phyloP scores from a whole-genome alignment of 257 asterid genomes.

The Osmanthus fragrans region DNA sequence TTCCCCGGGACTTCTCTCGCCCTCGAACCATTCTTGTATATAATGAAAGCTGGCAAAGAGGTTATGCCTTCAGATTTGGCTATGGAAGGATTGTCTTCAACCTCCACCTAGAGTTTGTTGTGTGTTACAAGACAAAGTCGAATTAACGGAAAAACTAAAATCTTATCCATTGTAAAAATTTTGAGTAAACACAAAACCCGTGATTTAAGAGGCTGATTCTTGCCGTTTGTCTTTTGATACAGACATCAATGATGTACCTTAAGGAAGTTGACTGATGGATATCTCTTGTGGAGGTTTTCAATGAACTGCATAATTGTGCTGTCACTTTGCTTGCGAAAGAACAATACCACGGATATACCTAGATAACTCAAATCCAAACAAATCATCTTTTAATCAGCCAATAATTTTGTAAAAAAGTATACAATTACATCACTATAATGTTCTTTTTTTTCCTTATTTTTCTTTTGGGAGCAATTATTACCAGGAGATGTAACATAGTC shows the following conservation, averaged over 20 bases:
- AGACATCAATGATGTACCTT: conserved; percentile 34
- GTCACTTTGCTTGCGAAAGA: conserved; percentile 41
- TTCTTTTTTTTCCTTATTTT: neutral
- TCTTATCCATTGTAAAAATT: neutral
- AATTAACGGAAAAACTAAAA: neutral
- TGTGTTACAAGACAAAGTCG: neutral
- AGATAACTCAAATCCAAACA: neutral
- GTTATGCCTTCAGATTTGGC: conserved; percentile 49
- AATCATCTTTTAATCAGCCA: neutral
- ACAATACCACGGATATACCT: conserved; percentile 50
- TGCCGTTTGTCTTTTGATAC: neutral
- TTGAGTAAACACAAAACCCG: neutral
- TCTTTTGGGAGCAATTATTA: conserved; percentile 5
- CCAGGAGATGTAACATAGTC: conserved; percentile 47
- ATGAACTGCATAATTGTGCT: conserved; percentile 31
- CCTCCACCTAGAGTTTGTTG: conserved; percentile 45
- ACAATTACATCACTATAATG: neutral
- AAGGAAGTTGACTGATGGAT: conserved; percentile 48
- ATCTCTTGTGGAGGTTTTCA: conserved; percentile 43
- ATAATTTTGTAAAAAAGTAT: neutral
- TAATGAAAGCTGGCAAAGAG: conserved; percentile 46
- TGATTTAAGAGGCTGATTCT: no score
- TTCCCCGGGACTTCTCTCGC: conserved; percentile 43
- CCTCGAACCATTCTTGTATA: conserved; percentile 53
- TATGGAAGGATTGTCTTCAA: conserved; percentile 52